Evolutionary conservation across 495 filamentous ascomycete genomes (phyloP).

Genomic region (Lasiosphaeriaceae sp.): DNA sequence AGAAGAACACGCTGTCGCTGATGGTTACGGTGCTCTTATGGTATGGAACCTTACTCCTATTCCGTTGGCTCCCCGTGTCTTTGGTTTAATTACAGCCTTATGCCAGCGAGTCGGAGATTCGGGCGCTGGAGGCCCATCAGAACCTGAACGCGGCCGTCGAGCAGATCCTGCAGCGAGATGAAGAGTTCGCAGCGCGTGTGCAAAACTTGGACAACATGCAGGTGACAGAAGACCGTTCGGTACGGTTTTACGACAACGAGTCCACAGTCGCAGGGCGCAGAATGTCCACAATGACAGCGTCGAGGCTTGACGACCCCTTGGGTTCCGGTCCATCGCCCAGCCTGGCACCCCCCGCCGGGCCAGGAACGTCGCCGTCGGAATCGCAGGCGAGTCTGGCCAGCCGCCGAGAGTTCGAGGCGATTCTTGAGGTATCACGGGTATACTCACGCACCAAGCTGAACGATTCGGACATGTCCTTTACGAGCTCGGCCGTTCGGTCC

Average conservation of each 20-base stretch:
- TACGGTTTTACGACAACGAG: not conserved
- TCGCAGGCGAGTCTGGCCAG: too few species aligned
- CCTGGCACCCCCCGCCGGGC: not conserved
- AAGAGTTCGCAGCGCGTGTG: not conserved
- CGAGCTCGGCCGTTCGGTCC: not conserved
- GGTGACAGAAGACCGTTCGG: not conserved
- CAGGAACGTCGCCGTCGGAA: not conserved
- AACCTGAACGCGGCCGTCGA: slow-evolving; percentile 3
- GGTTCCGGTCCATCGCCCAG: not conserved
- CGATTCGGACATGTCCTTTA: slow-evolving; percentile 1
- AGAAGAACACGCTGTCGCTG: not conserved
- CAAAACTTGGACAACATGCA: not conserved
- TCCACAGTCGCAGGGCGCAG: not conserved
- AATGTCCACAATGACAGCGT: not conserved
- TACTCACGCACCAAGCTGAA: not conserved
- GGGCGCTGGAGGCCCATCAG: not conserved
- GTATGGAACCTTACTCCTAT: not conserved
- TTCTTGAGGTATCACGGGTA: slow-evolving; percentile 2
- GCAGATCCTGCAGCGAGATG: slow-evolving; percentile 1
- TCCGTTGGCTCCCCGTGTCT: not conserved
- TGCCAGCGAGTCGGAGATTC: slow-evolving; percentile 1
- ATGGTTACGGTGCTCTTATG: slow-evolving; percentile 5
- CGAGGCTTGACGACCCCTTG: not conserved
- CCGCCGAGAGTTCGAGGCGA: not conserved
- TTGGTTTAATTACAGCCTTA: not conserved